Percentiles rank a stretch among this genome's conserved stretches.
Conservation (phyloP, 345 rosid species). For the Syzygium jambos region DNA sequence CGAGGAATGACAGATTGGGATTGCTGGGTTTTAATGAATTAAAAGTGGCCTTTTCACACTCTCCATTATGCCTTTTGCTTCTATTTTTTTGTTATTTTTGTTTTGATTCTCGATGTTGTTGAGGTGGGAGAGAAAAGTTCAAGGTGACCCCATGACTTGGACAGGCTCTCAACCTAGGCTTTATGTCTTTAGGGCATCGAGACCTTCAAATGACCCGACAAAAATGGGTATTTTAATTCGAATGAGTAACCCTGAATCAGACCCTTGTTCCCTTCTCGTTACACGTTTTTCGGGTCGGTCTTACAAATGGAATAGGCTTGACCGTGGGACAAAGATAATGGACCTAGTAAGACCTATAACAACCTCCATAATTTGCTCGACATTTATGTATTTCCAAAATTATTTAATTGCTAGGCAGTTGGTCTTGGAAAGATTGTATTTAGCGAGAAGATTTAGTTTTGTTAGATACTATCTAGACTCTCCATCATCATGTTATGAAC, state of each 20-base stretch:
- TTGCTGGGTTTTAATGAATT: conserved; percentile 1
- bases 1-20: conserved; percentile 40
- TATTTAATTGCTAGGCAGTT: neutral
- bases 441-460: neutral
- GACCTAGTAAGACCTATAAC: neutral
- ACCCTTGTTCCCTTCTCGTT: conserved; percentile 15
- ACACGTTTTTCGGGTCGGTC: conserved; percentile 20
- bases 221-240: neutral
- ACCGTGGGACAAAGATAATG: neutral
- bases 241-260: neutral
- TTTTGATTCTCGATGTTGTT: neutral
- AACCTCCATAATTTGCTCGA: neutral
- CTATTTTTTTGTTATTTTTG: neutral
- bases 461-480: neutral
- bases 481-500: neutral
- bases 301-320: neutral
- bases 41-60: neutral
- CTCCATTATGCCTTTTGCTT: neutral
- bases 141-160: neutral
- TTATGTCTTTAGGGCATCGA: conserved; percentile 16
- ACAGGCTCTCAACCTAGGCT: conserved; percentile 2
- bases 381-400: neutral
- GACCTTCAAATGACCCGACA: conserved; percentile 33
- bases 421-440: neutral
- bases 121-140: neutral